Evolutionary conservation across 2,329 filamentous ascomycete genomes (phyloP).

Genomic region (Podosphaera xanthii): DNA sequence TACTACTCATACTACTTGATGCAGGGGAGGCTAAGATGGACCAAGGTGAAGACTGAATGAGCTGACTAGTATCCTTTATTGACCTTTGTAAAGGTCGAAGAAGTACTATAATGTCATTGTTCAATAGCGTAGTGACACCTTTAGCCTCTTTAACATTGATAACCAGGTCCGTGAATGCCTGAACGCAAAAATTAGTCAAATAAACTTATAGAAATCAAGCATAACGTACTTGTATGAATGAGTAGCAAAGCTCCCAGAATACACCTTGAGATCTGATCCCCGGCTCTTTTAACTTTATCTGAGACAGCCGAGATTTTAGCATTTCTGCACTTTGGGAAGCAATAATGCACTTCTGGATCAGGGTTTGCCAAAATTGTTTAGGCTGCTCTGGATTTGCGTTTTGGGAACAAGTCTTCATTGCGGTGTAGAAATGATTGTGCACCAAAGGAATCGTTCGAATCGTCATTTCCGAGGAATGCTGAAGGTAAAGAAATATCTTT

Average conservation of each 20-base stretch:
- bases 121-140: constrained; percentile 25
- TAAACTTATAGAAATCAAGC: background rate
- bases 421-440: constrained; percentile 39
- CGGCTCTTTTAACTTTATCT: constrained; percentile 69
- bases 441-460: constrained; percentile 48
- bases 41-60: constrained; percentile 46
- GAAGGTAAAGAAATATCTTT: constrained; percentile 54
- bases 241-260: constrained; percentile 52
- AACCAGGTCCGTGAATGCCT: constrained; percentile 46
- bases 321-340: constrained; percentile 52
- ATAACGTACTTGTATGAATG: constrained; percentile 31
- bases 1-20: constrained; percentile 8
- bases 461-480: constrained; percentile 49
- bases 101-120: constrained; percentile 45
- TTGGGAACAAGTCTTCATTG: constrained; percentile 38
- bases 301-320: constrained; percentile 48
- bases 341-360: constrained; percentile 48
- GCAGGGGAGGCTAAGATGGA: constrained; percentile 23
- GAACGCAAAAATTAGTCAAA: constrained; percentile 4
- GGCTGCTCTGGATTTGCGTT: constrained; percentile 35
- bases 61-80: constrained; percentile 55
- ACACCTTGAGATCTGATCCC: constrained; percentile 39
- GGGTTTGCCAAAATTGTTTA: constrained; percentile 41
- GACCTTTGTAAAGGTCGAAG: constrained; percentile 63
- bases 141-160: constrained; percentile 31